These are phyloP conservation scores for Zymoseptoria ardabiliae DNA, from an alignment of 2,329 filamentous ascomycete species.

Conservation along the genomic window DNA sequence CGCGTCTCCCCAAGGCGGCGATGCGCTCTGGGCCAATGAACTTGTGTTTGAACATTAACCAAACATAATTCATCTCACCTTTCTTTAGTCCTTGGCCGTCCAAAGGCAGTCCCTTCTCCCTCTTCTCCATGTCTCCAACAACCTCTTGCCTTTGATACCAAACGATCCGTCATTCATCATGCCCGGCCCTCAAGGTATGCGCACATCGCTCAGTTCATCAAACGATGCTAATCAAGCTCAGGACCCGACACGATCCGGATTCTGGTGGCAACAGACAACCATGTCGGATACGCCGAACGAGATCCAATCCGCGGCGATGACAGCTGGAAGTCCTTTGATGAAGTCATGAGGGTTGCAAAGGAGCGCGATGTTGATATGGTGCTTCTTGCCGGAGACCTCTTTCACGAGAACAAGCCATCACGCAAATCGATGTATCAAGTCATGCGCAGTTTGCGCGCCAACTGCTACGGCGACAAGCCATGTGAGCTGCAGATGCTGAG, in stretches of 20 bases:
- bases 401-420: slow-evolving; percentile 97
- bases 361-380: slow-evolving; percentile 96
- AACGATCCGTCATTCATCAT: slow-evolving; percentile 9
- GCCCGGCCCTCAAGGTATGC: slow-evolving; percentile 11
- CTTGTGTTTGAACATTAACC: slow-evolving; percentile 2
- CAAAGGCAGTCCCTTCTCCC: background rate
- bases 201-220: slow-evolving; percentile 1
- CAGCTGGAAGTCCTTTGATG: slow-evolving; percentile 93
- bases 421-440: slow-evolving; percentile 95
- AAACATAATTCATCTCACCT: background rate
- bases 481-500: slow-evolving; percentile 92
- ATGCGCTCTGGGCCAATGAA: slow-evolving; percentile 4
- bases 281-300: slow-evolving; percentile 93
- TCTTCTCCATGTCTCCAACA: background rate
- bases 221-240: slow-evolving; percentile 18
- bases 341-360: slow-evolving; percentile 83
- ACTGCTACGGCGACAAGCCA: slow-evolving; percentile 90
- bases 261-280: slow-evolving; percentile 88
- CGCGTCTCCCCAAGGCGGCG: slow-evolving; percentile 10
- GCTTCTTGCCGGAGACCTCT: slow-evolving; percentile 85
- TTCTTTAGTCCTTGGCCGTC: background rate
- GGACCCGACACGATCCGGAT: slow-evolving; percentile 84
- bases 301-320: slow-evolving; percentile 93
- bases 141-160: background rate
- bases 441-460: slow-evolving; percentile 86